Evolutionary conservation across 257 asterid species (phyloP).

Genomic region (Thymus mandschuricus): DNA sequence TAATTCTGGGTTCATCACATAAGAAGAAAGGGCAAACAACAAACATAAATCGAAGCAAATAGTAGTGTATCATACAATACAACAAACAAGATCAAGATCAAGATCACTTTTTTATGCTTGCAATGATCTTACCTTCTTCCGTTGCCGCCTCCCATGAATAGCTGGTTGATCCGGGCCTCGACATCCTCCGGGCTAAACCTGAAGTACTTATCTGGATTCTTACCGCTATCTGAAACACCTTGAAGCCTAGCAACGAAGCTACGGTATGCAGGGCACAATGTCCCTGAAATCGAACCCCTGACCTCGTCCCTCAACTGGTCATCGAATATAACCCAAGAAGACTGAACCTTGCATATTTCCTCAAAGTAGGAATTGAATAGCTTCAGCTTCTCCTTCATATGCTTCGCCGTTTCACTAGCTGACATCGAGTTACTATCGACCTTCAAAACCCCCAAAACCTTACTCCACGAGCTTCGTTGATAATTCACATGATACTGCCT

Average conservation of each 20-base stretch:
- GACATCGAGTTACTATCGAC: slow-evolving; percentile 56
- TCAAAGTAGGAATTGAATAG: slow-evolving; percentile 75
- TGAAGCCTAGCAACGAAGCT: slow-evolving; percentile 67
- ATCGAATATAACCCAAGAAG: slow-evolving; percentile 80
- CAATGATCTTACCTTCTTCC: slow-evolving; percentile 61
- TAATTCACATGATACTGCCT: slow-evolving; percentile 81
- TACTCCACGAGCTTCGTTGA: slow-evolving; percentile 92
- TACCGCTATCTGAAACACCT: slow-evolving; percentile 53
- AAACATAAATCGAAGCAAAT: slow-evolving; percentile 34
- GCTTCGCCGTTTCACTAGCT: slow-evolving; percentile 63
- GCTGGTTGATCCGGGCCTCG: slow-evolving; percentile 66
- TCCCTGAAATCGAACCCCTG: slow-evolving; percentile 60
- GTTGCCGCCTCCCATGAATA: slow-evolving; percentile 61
- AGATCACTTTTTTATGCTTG: slow-evolving; percentile 35
- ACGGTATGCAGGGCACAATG: slow-evolving; percentile 62
- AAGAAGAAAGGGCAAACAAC: slow-evolving; percentile 23
- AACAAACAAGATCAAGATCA: slow-evolving; percentile 37
- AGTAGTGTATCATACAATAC: slow-evolving; percentile 34
- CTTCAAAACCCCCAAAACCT: slow-evolving; percentile 76
- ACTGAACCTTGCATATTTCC: slow-evolving; percentile 69
- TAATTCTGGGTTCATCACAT: slow-evolving; percentile 2
- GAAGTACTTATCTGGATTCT: slow-evolving; percentile 69
- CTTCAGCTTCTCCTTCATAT: slow-evolving; percentile 76
- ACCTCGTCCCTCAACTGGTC: slow-evolving; percentile 78
- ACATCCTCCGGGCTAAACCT: slow-evolving; percentile 73